Conservation (phyloP, 2,329 filamentous ascomycete genomes). For the Graphilbum ipis-grandicollis region DNA sequence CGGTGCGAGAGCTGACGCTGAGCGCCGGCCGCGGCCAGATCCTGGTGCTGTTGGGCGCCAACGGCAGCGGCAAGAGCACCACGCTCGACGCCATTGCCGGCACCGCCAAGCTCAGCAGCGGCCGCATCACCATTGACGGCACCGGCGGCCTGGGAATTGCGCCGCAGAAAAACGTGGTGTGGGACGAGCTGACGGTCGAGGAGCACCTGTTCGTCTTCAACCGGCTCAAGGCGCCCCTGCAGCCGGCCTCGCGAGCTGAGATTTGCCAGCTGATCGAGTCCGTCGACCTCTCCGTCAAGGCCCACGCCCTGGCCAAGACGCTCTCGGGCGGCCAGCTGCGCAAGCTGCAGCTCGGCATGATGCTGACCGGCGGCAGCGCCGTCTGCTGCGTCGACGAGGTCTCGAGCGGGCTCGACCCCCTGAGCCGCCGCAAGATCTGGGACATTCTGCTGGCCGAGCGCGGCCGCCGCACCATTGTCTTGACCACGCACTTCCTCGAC, state of each 20-base stretch:
- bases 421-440: slow-evolving; percentile 82
- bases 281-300: slow-evolving; percentile 62
- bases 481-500: slow-evolving; percentile 88
- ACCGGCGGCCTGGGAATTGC: slow-evolving; percentile 71
- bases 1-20: slow-evolving; percentile 58
- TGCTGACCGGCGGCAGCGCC: slow-evolving; percentile 77
- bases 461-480: slow-evolving; percentile 62
- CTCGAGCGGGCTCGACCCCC: slow-evolving; percentile 70
- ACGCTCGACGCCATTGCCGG: slow-evolving; percentile 80
- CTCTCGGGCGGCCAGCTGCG: slow-evolving; percentile 83
- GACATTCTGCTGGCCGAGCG: slow-evolving; percentile 79
- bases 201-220: slow-evolving; percentile 81
- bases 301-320: slow-evolving; percentile 53
- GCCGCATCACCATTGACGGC: slow-evolving; percentile 60
- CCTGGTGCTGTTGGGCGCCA: slow-evolving; percentile 70
- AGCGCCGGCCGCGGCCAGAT: slow-evolving; percentile 64
- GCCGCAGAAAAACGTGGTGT: slow-evolving; percentile 87
- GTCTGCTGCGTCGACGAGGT: slow-evolving; percentile 90
- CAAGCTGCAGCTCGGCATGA: slow-evolving; percentile 85
- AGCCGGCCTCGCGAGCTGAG: slow-evolving; percentile 36
- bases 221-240: slow-evolving; percentile 49
- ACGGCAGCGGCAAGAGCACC: slow-evolving; percentile 81
- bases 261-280: slow-evolving; percentile 46
- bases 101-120: slow-evolving; percentile 57
- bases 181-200: slow-evolving; percentile 72